Base-by-base conservation (phyloP, 148 eudicot genomes). In the Selenicereus undatus region DNA sequence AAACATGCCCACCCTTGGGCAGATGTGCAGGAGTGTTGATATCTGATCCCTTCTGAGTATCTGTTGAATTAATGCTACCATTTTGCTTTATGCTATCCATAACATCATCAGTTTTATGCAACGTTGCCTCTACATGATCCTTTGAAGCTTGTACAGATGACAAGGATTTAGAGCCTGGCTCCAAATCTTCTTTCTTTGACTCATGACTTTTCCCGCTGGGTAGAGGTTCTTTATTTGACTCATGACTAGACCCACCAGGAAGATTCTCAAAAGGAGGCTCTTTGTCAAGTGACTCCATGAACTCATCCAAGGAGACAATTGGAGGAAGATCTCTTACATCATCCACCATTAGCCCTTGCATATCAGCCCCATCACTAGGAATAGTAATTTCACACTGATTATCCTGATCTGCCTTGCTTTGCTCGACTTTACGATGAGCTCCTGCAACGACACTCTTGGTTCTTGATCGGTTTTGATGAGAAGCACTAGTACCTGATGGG, bases 261-360 rank as follows among this genome's bases (percentile, higher is more conserved):
- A 93, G 74, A 83, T 88, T 85, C 65, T 89, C 97, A 88, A 96
- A 94, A 22, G 98, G 98, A 43, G 99, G 99, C 84, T 93, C 98
- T 79, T 89, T 81, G 82, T 96, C 87, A 83, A 96, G 97, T 73
- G 97, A 94, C 81, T 96, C 95, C 98, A 96, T 92, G 43, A 96
- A 96, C 82, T 96, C 97, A 80, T 93, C 99, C 75, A 96, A 89
- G 16, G 98, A 92, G 60, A 93, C 90, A 76, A 96, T 94, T 17
- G 99, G 99, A 82, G 95, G 98, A 73, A 96, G 93, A 87, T 96
- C 98, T 83, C 87, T 90, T 71, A 90, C 83, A 83, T 96, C 99
- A 81, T 92, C 98, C 71, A 88, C 95, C 85, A 94, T 92, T 68
- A 96, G 79, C 16, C 92, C 97, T 89, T 96, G 99, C 97, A 96